Evolutionary conservation across 208 protist species (phyloP), one percentile per base, ranked within the genome.

Genomic region (Naegleria lovaniensis): DNA sequence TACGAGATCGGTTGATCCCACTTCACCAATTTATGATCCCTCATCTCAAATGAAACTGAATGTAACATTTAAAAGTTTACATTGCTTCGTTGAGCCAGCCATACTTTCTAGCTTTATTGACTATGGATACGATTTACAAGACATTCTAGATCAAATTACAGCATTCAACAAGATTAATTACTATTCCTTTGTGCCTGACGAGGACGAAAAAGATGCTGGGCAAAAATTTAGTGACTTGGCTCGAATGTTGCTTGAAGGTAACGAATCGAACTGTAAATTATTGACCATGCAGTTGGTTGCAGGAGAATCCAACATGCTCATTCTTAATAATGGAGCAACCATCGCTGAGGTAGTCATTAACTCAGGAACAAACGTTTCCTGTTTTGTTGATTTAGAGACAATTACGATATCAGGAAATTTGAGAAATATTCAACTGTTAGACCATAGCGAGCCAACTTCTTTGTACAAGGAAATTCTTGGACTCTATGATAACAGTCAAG

Each of bases 91-190:
- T 89, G 33, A 89, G 29, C 85, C 85, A 59, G 6, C 9, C 13
- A 67, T 67, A 29, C 7, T 89, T 5, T n/a, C 9, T 29, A 25
- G 38, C 6, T 89, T 89, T 40, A 67, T 89, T 36, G n/a, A 89
- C 5, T 67, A 48, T 67, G 85, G 85, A 16, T 89, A 67, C 36
- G 85, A 89, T 40, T 39, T 89, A 25, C 41, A 67, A 89, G 85
- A 89, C 40, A 29, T 89, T 38, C 4, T 89, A 0, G 85, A 89
- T 67, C 39, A 89, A 40, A 48, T 85, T 36, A 36, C 67, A 36
- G 67, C 67, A 19, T 79, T 79, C n/a, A 79, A 79, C 25, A 79
- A 79, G 67, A 79, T 79, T 36, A 79, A 79, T 79, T 79, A 79
- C n/a, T 79, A 79, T 79, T 29, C 67, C n/a, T 79, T 36, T 79